Evolutionary conservation across 768 basidiomycete genomes (phyloP), one percentile per base, ranked within the genome.

Genomic region (Mycena vulgaris): DNA sequence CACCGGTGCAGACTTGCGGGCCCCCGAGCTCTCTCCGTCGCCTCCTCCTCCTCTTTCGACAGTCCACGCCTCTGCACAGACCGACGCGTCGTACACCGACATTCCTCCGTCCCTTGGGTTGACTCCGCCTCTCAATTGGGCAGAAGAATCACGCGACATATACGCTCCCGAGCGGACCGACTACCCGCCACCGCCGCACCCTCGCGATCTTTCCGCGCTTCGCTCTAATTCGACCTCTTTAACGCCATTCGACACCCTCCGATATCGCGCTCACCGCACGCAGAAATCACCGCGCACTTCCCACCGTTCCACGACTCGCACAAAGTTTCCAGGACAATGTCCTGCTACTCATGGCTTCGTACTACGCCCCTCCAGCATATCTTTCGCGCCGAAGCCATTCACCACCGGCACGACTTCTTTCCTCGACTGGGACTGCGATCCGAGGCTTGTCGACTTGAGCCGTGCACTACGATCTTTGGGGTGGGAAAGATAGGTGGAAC

Each of bases 171-270:
- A 31, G 3, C 19, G 11, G 27, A 52, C 48, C 33, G 25, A 31
- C 33, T 7, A 28, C 11, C 61, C 33, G 25, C 49, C 16, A 16
- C 16, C 42, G 5, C 37, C 35, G 25, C 25, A 23, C 14, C 48
- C 62, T 9, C 62, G 51, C 62, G 62, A 63, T 28, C 53, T 63
- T 33, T 63, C 62, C 25, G 49, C n/a, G 9, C 62, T 63, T 1
- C 49, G 62, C 21, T 63, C 62, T 9, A 48, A 42, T 5, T 25
- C 62, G 27, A 28, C 49, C 25, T 27, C 62, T 19, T 51, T 19
- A 14, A 42, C 47, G 2, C 47, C 62, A 8, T 63, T 63, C 51
- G 23, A 17, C 13, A 63, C 51, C 7, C 63, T 63, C 14, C 61
- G 21, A 31, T 39, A 51, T 28, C 48, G 48, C n/a, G 35, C 48